phyloP scores from a whole-genome alignment of 805 yeast species.

The Myxozyma mucilagina region DNA sequence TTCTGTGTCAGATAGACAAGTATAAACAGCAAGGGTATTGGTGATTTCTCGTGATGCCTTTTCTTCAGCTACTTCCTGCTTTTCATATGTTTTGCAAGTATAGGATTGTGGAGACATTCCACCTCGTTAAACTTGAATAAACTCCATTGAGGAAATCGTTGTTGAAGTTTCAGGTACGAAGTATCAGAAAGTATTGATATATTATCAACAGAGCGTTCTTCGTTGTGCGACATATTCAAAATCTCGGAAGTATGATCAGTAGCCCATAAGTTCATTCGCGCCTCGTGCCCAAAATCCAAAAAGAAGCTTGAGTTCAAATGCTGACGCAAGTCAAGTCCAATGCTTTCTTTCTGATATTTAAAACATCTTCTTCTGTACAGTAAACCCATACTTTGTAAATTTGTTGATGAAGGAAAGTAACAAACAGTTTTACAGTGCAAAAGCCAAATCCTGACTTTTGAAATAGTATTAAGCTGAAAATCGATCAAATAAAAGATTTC shows the following conservation, averaged over 20 bases:
- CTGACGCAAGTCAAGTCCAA: not conserved
- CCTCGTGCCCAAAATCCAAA: no score
- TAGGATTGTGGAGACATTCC: not conserved
- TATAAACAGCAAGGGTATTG: not conserved
- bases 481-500: not conserved
- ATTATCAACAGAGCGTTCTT: not conserved
- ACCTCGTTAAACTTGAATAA: not conserved
- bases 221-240: no score
- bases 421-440: not conserved
- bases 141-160: not conserved
- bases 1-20: no score
- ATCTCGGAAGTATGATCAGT: not conserved
- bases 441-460: not conserved
- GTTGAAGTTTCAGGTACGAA: not conserved
- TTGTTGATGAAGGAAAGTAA: not conserved
- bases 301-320: no score
- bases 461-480: not conserved
- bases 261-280: no score
- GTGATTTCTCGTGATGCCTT: not conserved
- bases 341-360: not conserved
- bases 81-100: not conserved
- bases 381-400: not conserved
- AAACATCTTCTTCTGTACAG: not conserved
- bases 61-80: not conserved
- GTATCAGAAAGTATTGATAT: not conserved